A percentile compares a stretch with the other conserved stretches of the same genome.
These are phyloP conservation scores for Tolypocladium amazonense DNA, from an alignment of 2,329 filamentous ascomycete genomes.

Conservation along the genomic window DNA sequence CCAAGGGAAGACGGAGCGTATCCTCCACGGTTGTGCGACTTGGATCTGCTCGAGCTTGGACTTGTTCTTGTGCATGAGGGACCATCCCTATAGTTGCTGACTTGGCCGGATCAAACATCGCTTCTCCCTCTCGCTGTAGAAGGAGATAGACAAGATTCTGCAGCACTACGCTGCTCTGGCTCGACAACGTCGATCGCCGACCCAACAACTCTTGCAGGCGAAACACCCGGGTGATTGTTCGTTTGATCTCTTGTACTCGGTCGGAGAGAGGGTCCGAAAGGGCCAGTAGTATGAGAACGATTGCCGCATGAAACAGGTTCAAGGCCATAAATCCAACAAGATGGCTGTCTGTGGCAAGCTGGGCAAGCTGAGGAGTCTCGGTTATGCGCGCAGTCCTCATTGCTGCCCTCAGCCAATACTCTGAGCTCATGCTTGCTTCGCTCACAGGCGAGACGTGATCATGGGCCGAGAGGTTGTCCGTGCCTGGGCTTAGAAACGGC, in stretches of 20 bases:
- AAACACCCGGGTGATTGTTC: constrained; percentile 29
- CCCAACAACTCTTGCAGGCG: constrained; percentile 22
- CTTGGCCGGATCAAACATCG: not conserved
- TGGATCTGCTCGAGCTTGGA: not conserved
- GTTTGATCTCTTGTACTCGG: constrained; percentile 28
- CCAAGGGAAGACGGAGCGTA: not conserved
- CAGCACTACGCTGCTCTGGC: not conserved
- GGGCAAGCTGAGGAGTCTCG: constrained; percentile 18
- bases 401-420: constrained; percentile 25
- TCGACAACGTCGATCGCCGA: not conserved
- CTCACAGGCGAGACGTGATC: not conserved
- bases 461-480: not conserved
- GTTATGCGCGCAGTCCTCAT: constrained; percentile 26
- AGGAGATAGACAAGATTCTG: not conserved
- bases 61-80: not conserved
- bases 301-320: constrained; percentile 32
- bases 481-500: not conserved
- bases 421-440: constrained; percentile 8
- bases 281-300: constrained; percentile 30
- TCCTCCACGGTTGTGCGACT: not conserved
- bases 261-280: constrained; percentile 30
- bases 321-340: constrained; percentile 31
- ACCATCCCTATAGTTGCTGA: not conserved
- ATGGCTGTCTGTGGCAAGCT: constrained; percentile 28
- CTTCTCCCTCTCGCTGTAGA: not conserved